Base-by-base conservation (phyloP, 2,329 filamentous ascomycete species). In the Epichloe scottii region DNA sequence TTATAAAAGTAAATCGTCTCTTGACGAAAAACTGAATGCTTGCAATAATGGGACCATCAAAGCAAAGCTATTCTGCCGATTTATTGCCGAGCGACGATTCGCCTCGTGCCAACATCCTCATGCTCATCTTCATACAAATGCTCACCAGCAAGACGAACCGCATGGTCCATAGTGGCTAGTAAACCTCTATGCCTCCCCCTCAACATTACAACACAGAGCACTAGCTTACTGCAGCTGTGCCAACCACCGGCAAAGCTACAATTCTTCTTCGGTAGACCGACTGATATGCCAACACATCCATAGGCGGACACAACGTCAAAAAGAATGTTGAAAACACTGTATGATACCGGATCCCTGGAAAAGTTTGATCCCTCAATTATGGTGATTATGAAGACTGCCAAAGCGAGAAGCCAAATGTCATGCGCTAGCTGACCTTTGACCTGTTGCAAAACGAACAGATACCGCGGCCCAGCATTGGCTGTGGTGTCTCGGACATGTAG, bases 391-490 rank as follows among this genome's bases (percentile, higher is more conserved):
- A 84, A 70, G 12, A 82, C 72, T 2, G 79, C 77, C 0, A 84
- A 63, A 3, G 79, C 74, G 14, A 85, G 76, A 68, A 75, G 80
- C 81, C 82, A 85, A 15, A 85, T 68, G 58, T 85, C 82, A 61
- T 85, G 79, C 33, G 79, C 77, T 2, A 85, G 71, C 61, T 85
- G 82, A 5, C 75, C 75, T n/a, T 78, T 75, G 21, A 84, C 68
- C 59, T 85, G 80, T 54, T 77, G 71, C 40, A 71, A 69, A 14
- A 79, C 66, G 49, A 78, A 77, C 35, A 39, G 17, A n/a, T 19
- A n/a, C 15, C 14, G 15, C 6, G 12, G 17, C 35, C 10, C 40
- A 17, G 11, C 4, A 42, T 17, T 23, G n/a, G 40, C 19, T 17
- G 7, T 17, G 10, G 8, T 21, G 4, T 23, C 11, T 21, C 17